These are phyloP conservation scores for Pythium apleroticum DNA, from an alignment of 352 stramenopile species.

Conservation along the genomic window DNA sequence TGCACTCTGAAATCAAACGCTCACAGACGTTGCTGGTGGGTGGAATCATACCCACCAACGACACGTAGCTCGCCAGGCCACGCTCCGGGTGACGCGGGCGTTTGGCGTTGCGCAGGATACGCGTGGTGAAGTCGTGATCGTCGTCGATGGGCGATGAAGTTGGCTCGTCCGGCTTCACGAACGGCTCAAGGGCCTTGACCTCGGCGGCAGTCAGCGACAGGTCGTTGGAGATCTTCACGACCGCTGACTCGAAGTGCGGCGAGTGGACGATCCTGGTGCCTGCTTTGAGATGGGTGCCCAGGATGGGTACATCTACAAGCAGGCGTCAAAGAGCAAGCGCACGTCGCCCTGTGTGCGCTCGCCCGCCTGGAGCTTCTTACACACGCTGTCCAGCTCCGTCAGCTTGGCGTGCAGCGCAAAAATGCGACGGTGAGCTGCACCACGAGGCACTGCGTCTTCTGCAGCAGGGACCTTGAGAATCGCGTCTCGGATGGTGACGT, in stretches of 20 bases:
- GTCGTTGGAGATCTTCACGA: too few species aligned
- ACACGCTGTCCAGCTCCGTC: conserved; percentile 25
- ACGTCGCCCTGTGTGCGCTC: too few species aligned
- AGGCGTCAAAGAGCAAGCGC: too few species aligned
- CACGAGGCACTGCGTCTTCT: conserved; percentile 7
- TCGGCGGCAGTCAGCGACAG: conserved; percentile 5
- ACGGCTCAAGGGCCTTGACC: not conserved
- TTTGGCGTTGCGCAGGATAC: conserved; percentile 16
- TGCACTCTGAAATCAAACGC: conserved; percentile 10
- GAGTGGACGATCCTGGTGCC: too few species aligned
- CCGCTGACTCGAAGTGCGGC: too few species aligned
- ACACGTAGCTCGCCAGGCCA: not conserved
- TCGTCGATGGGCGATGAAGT: too few species aligned
- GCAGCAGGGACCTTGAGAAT: conserved; percentile 1
- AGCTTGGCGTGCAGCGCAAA: conserved; percentile 13
- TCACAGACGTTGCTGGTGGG: not conserved
- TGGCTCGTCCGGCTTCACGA: not conserved
- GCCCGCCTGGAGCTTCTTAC: conserved; percentile 21
- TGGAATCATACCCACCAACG: not conserved
- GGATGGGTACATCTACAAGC: too few species aligned
- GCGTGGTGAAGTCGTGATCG: conserved; percentile 10
- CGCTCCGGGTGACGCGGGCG: conserved; percentile 4
- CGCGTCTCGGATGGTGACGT: conserved; percentile 1
- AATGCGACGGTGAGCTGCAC: conserved; percentile 10
- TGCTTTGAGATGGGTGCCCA: too few species aligned